These are phyloP conservation scores for Fusarium dimerum DNA, from an alignment of 2,329 filamentous ascomycete species.

Conservation along the genomic window DNA sequence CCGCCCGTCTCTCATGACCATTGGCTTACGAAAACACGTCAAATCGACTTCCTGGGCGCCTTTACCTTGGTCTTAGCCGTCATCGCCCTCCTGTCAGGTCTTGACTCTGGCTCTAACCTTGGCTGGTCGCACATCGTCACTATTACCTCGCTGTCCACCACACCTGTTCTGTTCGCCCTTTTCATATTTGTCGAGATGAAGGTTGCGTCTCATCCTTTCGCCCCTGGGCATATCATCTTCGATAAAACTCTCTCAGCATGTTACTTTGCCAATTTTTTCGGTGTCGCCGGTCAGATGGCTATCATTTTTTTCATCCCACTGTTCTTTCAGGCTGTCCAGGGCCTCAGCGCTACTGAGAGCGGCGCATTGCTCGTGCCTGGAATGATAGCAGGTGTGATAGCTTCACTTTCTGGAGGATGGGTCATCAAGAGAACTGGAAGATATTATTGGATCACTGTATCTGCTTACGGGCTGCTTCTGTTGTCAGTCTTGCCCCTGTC, in stretches of 20 bases:
- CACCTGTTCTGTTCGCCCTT: constrained; percentile 60
- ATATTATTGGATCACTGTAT: constrained; percentile 69
- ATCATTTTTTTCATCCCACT: constrained; percentile 74
- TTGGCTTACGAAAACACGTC: constrained; percentile 65
- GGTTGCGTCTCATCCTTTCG: constrained; percentile 70
- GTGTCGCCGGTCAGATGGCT: constrained; percentile 57
- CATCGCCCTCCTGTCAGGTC: constrained; percentile 64
- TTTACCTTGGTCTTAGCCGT: constrained; percentile 66
- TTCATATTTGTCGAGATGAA: constrained; percentile 71
- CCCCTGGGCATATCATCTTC: constrained; percentile 73
- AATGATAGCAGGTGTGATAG: constrained; percentile 62
- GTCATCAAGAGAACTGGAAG: constrained; percentile 70
- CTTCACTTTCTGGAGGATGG: constrained; percentile 65
- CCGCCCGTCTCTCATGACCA: constrained; percentile 61
- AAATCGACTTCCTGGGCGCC: constrained; percentile 75
- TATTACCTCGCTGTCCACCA: constrained; percentile 56
- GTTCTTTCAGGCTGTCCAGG: constrained; percentile 74
- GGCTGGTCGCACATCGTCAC: constrained; percentile 65
- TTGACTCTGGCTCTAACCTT: constrained; percentile 73
- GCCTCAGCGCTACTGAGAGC: constrained; percentile 61
- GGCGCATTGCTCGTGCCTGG: constrained; percentile 68
- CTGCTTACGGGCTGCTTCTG: constrained; percentile 54
- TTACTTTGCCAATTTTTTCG: constrained; percentile 74
- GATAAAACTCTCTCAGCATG: constrained; percentile 65
- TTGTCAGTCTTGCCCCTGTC: constrained; percentile 57